Percentiles rank a stretch among this genome's conserved stretches.
These are phyloP conservation scores for Prunus mongolica DNA, from an alignment of 306 rosid genomes.

Conservation along the genomic window DNA sequence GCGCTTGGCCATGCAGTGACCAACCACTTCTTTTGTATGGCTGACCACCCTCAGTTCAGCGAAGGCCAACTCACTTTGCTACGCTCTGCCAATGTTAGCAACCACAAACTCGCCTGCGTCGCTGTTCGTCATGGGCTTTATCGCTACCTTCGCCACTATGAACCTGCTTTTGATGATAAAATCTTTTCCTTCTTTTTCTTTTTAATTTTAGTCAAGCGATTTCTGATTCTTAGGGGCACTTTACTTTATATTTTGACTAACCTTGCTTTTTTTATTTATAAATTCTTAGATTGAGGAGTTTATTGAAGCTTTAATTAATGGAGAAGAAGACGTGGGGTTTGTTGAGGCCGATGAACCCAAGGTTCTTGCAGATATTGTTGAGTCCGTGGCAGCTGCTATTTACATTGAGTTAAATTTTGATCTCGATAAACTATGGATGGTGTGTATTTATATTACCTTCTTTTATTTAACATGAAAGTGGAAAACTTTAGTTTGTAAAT, in stretches of 20 bases:
- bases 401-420: constrained; percentile 52
- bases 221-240: too few species aligned
- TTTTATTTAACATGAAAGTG: not conserved
- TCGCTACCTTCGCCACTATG: constrained; percentile 34
- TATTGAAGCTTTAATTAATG: constrained; percentile 20
- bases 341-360: constrained; percentile 61
- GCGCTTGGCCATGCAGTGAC: constrained; percentile 40
- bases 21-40: constrained; percentile 31
- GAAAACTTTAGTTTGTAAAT: not conserved
- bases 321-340: constrained; percentile 28
- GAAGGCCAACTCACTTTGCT: constrained; percentile 49
- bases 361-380: constrained; percentile 78
- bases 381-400: constrained; percentile 70
- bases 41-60: constrained; percentile 32
- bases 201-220: not conserved
- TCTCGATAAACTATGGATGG: constrained; percentile 62
- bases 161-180: constrained; percentile 26
- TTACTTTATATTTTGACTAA: too few species aligned
- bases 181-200: not conserved
- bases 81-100: constrained; percentile 64
- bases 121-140: constrained; percentile 50
- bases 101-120: constrained; percentile 76
- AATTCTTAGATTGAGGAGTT: constrained; percentile 45
- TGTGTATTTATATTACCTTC: constrained; percentile 21
- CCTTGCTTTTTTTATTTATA: not conserved